phyloP scores from a whole-genome alignment of 2,329 filamentous ascomycete species.

The Ophiostoma quercus region DNA sequence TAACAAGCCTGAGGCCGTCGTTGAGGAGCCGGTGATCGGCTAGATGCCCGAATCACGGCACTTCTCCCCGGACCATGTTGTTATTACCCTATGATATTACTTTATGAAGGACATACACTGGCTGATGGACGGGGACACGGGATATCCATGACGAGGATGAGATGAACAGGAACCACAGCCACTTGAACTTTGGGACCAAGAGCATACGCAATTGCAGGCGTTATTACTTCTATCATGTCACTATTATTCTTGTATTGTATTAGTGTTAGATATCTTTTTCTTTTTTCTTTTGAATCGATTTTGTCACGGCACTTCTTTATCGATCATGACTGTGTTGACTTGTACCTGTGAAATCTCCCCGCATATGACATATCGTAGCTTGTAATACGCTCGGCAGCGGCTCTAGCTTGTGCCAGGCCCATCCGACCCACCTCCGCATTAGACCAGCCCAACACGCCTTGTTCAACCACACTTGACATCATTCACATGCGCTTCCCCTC shows the following conservation, averaged over 20 bases:
- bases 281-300: neutral
- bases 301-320: neutral
- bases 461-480: neutral
- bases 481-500: slow-evolving; percentile 1
- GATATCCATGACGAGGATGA: neutral
- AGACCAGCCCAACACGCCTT: neutral
- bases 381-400: neutral
- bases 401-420: slow-evolving; percentile 1
- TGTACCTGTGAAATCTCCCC: neutral
- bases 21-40: slow-evolving; percentile 5
- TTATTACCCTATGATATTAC: neutral
- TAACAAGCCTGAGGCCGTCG: neutral
- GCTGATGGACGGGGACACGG: neutral
- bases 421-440: slow-evolving; percentile 4
- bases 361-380: neutral
- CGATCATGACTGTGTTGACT: neutral
- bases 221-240: neutral
- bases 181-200: neutral
- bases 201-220: slow-evolving; percentile 1
- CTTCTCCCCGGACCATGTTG: neutral
- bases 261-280: slow-evolving; percentile 1
- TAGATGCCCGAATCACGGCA: neutral
- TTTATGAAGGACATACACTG: neutral
- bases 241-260: slow-evolving; percentile 7
- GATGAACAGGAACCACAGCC: neutral